Conservation (phyloP, 371 early-diverging fungal genomes). For the Apophysomyces elegans region DNA sequence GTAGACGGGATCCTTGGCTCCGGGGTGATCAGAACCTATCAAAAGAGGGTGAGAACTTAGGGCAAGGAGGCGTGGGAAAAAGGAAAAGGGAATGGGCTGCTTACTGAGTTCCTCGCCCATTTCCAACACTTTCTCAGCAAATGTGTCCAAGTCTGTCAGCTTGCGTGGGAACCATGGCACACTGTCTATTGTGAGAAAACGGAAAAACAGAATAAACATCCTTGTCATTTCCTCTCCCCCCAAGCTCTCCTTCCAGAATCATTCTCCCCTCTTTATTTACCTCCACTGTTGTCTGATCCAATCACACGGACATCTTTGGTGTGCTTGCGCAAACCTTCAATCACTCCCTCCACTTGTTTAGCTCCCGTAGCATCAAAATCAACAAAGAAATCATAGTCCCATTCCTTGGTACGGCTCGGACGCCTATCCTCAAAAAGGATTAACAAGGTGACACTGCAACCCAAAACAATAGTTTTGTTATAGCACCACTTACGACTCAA, state of each 20-base stretch:
- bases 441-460: neutral
- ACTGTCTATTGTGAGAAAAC: constrained; percentile 33
- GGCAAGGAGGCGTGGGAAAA: neutral
- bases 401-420: constrained; percentile 77
- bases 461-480: neutral
- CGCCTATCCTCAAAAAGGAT: constrained; percentile 48
- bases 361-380: constrained; percentile 75
- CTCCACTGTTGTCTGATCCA: constrained; percentile 25
- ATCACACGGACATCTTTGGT: constrained; percentile 70
- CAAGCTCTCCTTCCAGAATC: too few species aligned
- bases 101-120: constrained; percentile 88
- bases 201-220: neutral
- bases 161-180: constrained; percentile 96
- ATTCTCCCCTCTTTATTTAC: constrained; percentile 8
- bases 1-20: constrained; percentile 88
- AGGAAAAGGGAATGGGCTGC: neutral
- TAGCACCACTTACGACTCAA: constrained; percentile 75
- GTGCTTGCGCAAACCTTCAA: constrained; percentile 61
- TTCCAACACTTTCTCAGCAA: constrained; percentile 91
- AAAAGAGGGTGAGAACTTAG: neutral
- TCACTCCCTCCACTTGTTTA: constrained; percentile 61
- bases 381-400: constrained; percentile 93
- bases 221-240: neutral
- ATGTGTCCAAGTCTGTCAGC: constrained; percentile 89
- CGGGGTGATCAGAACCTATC: constrained; percentile 90